phyloP scores from a whole-genome alignment of 2,329 filamentous ascomycete species.

The Coniella vitis region DNA sequence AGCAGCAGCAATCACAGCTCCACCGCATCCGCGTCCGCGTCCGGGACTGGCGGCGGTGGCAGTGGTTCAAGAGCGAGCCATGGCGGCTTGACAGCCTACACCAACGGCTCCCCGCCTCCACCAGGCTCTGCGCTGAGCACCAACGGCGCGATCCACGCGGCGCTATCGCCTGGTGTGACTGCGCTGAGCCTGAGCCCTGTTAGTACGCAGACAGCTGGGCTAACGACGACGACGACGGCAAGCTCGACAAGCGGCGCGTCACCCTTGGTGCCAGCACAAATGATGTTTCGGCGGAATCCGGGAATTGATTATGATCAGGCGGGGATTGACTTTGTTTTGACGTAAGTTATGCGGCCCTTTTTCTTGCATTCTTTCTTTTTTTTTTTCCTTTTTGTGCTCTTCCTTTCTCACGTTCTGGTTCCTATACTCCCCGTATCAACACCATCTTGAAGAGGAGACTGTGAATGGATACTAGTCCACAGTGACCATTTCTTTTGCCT shows the following conservation, averaged over 20 bases:
- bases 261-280: constrained; percentile 16
- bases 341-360: constrained; percentile 63
- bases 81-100: constrained; percentile 26
- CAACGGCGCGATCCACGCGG: constrained; percentile 8
- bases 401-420: neutral
- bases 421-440: neutral
- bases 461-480: no score
- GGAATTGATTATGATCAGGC: constrained; percentile 70
- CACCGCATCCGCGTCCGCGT: no score
- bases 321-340: constrained; percentile 85
- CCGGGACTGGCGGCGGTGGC: constrained; percentile 53
- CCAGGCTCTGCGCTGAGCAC: constrained; percentile 21
- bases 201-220: constrained; percentile 15
- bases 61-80: constrained; percentile 39
- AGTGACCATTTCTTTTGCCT: no score
- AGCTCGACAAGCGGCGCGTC: no score
- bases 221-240: constrained; percentile 1
- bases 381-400: constrained; percentile 41
- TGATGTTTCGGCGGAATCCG: constrained; percentile 24
- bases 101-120: constrained; percentile 39
- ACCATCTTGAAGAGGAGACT: no score
- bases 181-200: constrained; percentile 27
- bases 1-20: constrained; percentile 32
- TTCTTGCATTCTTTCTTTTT: constrained; percentile 62
- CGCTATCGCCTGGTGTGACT: constrained; percentile 13